Conservation (phyloP, 2,329 filamentous ascomycete genomes). For the Penicillium expansum region DNA sequence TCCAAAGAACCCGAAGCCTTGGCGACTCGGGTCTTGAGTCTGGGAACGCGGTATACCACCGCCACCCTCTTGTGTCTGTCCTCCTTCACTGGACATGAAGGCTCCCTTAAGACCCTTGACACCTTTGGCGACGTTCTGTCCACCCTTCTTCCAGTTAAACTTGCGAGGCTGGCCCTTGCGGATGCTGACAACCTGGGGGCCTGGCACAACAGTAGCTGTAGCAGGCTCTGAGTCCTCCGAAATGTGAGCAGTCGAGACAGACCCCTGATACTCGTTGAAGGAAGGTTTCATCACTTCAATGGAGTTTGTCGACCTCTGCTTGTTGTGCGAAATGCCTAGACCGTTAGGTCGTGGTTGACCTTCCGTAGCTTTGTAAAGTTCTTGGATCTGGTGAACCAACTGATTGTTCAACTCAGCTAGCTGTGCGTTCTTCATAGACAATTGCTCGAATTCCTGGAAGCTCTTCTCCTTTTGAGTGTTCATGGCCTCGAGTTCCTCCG, state of each 20-base stretch:
- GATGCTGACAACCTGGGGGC: constrained; percentile 93
- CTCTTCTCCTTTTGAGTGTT: constrained; percentile 87
- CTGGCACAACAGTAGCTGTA: constrained; percentile 59
- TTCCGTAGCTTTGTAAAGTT: constrained; percentile 75
- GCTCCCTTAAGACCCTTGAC: constrained; percentile 94
- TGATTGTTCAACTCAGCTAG: constrained; percentile 94
- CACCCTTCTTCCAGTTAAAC: constrained; percentile 98
- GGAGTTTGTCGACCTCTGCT: constrained; percentile 50
- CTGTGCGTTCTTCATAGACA: constrained; percentile 92
- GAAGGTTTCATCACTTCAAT: constrained; percentile 46
- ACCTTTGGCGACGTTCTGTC: constrained; percentile 89
- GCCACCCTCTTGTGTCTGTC: constrained; percentile 44
- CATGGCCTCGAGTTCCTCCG: constrained; percentile 80
- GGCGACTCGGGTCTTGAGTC: constrained; percentile 49
- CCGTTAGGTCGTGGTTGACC: constrained; percentile 46
- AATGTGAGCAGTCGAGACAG: constrained; percentile 54
- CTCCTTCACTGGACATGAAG: constrained; percentile 63
- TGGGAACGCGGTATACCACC: constrained; percentile 38
- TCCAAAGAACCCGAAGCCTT: constrained; percentile 70
- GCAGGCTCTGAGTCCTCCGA: constrained; percentile 64
- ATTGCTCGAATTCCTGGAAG: constrained; percentile 90
- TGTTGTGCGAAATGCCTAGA: constrained; percentile 59
- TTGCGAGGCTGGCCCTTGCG: constrained; percentile 92
- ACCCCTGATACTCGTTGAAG: constrained; percentile 54
- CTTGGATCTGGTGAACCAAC: constrained; percentile 89